These are phyloP conservation scores for Rhizoclosmatium globosum DNA, from an alignment of 192 early-diverging fungal species.

Conservation along the genomic window DNA sequence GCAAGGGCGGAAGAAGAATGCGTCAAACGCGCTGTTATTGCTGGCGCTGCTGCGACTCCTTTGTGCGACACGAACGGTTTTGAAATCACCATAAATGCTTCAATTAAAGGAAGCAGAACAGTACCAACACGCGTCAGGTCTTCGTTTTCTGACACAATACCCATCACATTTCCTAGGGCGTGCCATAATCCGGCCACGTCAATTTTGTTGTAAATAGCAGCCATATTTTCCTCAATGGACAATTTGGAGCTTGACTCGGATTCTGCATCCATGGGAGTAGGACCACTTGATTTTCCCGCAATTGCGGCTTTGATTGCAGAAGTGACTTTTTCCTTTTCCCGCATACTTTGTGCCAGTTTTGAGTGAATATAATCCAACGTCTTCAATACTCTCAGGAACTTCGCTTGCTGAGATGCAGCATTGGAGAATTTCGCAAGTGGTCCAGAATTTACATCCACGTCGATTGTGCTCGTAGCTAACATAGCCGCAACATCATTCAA, in stretches of 20 bases:
- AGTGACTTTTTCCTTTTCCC: not conserved
- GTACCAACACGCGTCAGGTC: conserved; percentile 92
- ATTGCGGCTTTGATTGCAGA: not conserved
- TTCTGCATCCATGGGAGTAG: not conserved
- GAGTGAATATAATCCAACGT: conserved; percentile 91
- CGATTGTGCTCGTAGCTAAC: conserved; percentile 61
- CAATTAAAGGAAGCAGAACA: conserved; percentile 91
- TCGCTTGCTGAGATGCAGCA: conserved; percentile 88
- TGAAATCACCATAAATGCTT: conserved; percentile 97
- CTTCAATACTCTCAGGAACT: conserved; percentile 91
- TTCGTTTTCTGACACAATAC: conserved; percentile 74
- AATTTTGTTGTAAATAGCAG: conserved; percentile 53
- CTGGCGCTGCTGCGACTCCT: conserved; percentile 27
- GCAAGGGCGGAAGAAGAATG: conserved; percentile 25
- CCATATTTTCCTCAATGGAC: conserved; percentile 37
- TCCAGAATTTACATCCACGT: conserved; percentile 77
- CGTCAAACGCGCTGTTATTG: conserved; percentile 16
- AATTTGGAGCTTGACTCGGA: not conserved
- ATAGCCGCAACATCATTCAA: conserved; percentile 70
- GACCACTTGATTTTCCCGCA: not conserved
- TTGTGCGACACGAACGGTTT: conserved; percentile 81
- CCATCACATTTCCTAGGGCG: conserved; percentile 75
- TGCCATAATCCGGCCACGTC: conserved; percentile 73
- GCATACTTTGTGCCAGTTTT: conserved; percentile 25
- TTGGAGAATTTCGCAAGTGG: conserved; percentile 83